These are phyloP conservation scores for Gymnopus androsaceus DNA, from an alignment of 1,284 basidiomycete species.

Conservation along the genomic window DNA sequence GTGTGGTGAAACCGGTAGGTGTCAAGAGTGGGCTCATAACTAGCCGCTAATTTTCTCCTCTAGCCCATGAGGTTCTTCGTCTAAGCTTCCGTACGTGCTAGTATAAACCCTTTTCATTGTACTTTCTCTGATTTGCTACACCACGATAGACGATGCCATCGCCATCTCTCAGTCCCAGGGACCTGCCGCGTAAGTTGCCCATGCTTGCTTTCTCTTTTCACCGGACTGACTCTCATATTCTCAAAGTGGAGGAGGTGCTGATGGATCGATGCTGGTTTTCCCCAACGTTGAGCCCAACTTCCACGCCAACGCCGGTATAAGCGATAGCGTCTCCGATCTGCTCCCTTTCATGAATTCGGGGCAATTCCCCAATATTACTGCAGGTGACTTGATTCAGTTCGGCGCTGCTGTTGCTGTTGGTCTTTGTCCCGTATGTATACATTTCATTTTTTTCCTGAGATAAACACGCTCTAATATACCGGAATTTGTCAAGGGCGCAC, in stretches of 20 bases:
- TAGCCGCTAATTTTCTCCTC: background rate
- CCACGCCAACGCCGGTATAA: constrained; percentile 18
- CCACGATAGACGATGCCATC: constrained; percentile 7
- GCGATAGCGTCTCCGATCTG: constrained; percentile 17
- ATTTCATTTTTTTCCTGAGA: background rate
- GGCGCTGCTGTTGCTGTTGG: constrained; percentile 14
- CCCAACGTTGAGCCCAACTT: constrained; percentile 19
- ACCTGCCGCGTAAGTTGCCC: constrained; percentile 2
- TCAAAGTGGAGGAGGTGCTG: constrained; percentile 20
- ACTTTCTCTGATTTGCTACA: too few species aligned
- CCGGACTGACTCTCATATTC: background rate
- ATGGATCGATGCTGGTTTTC: constrained; percentile 21
- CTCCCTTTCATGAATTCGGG: constrained; percentile 8
- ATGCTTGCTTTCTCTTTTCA: background rate
- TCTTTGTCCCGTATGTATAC: constrained; percentile 5
- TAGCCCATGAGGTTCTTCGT: constrained; percentile 16
- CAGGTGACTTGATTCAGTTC: constrained; percentile 18
- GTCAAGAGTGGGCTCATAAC: background rate
- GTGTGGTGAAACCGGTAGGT: constrained; percentile 7
- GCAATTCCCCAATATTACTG: constrained; percentile 9
- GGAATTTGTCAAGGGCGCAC: constrained; percentile 13
- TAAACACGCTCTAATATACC: background rate
- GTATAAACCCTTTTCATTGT: background rate
- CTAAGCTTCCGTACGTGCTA: constrained; percentile 16
- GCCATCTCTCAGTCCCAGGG: constrained; percentile 8